phyloP scores from a whole-genome alignment of 208 protist species.

The Crithidia fasciculata region DNA sequence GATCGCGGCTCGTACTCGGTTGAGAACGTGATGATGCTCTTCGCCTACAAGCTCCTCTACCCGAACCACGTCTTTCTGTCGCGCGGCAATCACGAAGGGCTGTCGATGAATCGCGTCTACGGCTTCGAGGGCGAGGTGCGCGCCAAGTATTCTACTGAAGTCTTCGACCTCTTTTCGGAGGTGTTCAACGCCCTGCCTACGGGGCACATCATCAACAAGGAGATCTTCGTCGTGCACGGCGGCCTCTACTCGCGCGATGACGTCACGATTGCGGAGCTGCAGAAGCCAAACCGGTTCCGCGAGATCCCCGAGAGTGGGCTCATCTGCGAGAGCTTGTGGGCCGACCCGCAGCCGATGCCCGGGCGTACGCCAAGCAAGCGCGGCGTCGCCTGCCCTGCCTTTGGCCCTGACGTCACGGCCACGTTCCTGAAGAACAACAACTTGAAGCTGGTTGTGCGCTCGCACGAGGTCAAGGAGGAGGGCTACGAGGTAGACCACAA shows the following conservation, averaged over 20 bases:
- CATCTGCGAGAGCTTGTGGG: constrained; percentile 97
- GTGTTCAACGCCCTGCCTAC: constrained; percentile 96
- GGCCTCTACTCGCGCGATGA: constrained; percentile 96
- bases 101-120: constrained; percentile 97
- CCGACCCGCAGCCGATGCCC: constrained; percentile 94
- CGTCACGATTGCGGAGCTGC: constrained; percentile 96
- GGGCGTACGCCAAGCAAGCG: constrained; percentile 95
- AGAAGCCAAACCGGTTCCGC: constrained; percentile 94
- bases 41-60: constrained; percentile 97
- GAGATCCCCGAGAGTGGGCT: constrained; percentile 96
- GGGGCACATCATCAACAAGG: constrained; percentile 92
- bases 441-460: constrained; percentile 95
- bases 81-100: constrained; percentile 97
- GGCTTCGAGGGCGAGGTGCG: constrained; percentile 98
- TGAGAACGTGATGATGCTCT: constrained; percentile 95
- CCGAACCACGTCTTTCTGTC: constrained; percentile 95
- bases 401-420: constrained; percentile 98
- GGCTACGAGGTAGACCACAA: constrained; percentile 96
- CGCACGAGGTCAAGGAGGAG: constrained; percentile 97
- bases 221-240: constrained; percentile 96
- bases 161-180: constrained; percentile 96
- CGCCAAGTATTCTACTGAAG: constrained; percentile 92
- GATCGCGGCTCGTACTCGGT: constrained; percentile 97
- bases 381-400: constrained; percentile 94
- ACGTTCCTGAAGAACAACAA: constrained; percentile 95